Percentiles rank a stretch among this genome's conserved stretches.
phyloP scores from a whole-genome alignment of 208 protist species.

The Strigomonas culicis region DNA sequence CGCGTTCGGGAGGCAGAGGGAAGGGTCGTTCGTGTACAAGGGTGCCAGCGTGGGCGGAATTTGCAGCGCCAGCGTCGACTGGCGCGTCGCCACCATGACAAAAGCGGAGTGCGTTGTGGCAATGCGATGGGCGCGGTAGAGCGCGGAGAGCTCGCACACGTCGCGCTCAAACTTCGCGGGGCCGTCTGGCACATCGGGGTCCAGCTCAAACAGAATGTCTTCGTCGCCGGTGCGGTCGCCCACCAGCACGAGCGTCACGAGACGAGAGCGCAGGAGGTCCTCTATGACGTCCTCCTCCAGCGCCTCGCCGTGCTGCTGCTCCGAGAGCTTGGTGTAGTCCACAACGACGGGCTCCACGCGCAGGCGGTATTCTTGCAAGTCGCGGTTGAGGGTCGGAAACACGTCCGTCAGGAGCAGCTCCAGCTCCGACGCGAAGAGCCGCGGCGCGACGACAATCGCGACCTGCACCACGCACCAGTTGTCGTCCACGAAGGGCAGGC shows the following conservation, averaged over 20 bases:
- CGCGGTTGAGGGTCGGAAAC: conserved; percentile 67
- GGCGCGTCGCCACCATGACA: conserved; percentile 7
- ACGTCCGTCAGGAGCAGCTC: conserved; percentile 42
- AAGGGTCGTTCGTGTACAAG: conserved; percentile 1
- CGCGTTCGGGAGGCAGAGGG: neutral
- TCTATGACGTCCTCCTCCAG: conserved; percentile 38
- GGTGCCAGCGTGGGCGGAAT: neutral
- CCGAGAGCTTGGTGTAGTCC: conserved; percentile 29
- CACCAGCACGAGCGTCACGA: conserved; percentile 71
- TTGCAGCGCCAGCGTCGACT: neutral
- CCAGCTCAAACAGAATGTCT: conserved; percentile 43
- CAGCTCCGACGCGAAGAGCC: conserved; percentile 77
- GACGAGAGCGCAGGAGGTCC: conserved; percentile 48
- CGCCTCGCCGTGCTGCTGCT: conserved; percentile 29
- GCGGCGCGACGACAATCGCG: conserved; percentile 65
- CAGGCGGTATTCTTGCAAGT: conserved; percentile 35
- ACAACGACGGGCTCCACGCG: conserved; percentile 47
- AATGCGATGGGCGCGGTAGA: neutral
- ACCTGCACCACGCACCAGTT: conserved; percentile 78
- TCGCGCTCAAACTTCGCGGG: conserved; percentile 62
- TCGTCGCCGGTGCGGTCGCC: conserved; percentile 77
- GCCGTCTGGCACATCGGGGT: conserved; percentile 70
- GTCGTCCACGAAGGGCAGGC: conserved; percentile 26
- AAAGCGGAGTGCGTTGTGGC: conserved; percentile 8
- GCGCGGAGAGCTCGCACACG: neutral